Base-by-base conservation (phyloP, 2,329 filamentous ascomycete genomes). In the Xylariaceae sp. region DNA sequence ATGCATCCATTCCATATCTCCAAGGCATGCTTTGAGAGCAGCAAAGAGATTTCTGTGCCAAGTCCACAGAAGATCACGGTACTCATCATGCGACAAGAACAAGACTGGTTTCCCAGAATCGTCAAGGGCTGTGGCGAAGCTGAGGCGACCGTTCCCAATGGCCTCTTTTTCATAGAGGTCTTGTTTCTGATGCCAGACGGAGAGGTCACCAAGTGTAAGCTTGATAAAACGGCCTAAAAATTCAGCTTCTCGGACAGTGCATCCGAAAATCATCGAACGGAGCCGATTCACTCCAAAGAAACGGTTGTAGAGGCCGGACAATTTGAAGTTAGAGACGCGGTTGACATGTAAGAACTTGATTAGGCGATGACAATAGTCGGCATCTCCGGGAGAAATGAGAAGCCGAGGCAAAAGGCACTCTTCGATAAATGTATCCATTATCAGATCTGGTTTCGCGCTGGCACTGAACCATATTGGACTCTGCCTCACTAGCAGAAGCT, bases 191-290 rank as follows among this genome's bases (percentile, higher is more conserved):
- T 97, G 93, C 93, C 94, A 98, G 41, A 76, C 73, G 6, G 83
- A 78, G 16, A 98, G 74, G 54, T 96, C 89, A 48, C 83, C 80
- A 10, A 98, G 71, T 2, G 93, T 73, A 50, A 92, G 83, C 59
- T 85, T 88, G 44, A 98, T 69, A 65, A 98, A 97, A 20, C 88
- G 86, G 11, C 90, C 93, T n/a, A 98, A 72, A 55, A 95, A 89
- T 64, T 95, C 88, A 0, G 90, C 88, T 67, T 98, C 94, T 44
- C 89, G 85, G 20, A 92, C 85, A 0, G 91, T 95, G 63, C 87
- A 94, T 38, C 86, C 83, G 64, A 95, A 96, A 45, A 98, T 89
- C 40, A 96, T 77, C 7, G 85, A 78, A 2, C 87, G 82, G 16
- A 97, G 73, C 46, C 87, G 79, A 59, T 94, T 89, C 47, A 90